Base-by-base conservation (phyloP, 345 rosid genomes). In the Populus alba region DNA sequence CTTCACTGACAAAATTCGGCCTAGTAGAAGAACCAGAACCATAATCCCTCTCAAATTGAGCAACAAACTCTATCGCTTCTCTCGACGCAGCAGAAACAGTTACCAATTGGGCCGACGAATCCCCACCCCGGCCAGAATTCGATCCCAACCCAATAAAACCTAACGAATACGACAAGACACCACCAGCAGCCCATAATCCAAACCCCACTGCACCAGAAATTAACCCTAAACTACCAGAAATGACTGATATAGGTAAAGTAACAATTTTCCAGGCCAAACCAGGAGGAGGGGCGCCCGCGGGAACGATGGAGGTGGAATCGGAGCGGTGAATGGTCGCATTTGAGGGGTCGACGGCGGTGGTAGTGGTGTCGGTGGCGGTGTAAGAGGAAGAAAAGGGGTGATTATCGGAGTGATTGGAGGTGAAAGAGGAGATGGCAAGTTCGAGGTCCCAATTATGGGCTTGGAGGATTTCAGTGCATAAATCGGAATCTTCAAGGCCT, bases 401-500 rank as follows among this genome's bases (percentile, higher is more conserved):
- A 25, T 83, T 53, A 41, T 38, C 37, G 78, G 59, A 80, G 77
- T 77, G 69, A 25, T 79, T 63, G 51, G 90, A 83, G 23, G 97
- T 90, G 87, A 94, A 90, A 16, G 98, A 86, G 75, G 97, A 90
- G 91, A 97, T 85, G 75, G 99, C 99, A 74, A 94, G 98, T 81
- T 97, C 99, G 23, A 97, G 89, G 91, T 97, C 98, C 98, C 99
- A 92, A 72, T 87, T 89, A 83, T 97, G 97, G 51, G 99, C 98
- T 78, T 89, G 95, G 45, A 97, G 99, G 85, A 94, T 92, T 85
- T 97, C 98, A 1, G 93, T 92, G 70, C 99, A 97, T 79, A 97
- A 87, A 82, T 91, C 98, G 76, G 87, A 81, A 83, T 97, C 99
- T 78, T 94, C 93, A 38, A 97, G 87, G 73, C 99, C 99, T 4